Evolutionary conservation across 345 rosid genomes (phyloP).

Genomic region (Salix arbutifolia): DNA sequence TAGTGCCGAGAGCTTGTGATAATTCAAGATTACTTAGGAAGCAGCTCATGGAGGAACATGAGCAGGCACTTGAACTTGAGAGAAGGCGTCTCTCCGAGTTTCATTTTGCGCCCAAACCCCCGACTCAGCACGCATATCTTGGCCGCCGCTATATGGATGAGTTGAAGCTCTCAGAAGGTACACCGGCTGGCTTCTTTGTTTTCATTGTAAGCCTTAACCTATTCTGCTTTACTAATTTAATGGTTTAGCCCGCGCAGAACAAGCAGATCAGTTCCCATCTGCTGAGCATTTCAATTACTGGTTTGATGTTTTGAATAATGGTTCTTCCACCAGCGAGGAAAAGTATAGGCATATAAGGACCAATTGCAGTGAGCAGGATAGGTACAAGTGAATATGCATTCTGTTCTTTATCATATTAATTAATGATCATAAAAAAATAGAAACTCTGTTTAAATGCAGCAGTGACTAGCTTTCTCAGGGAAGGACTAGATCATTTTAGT

Average conservation of each 20-base stretch:
- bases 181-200: neutral
- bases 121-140: conserved; percentile 35
- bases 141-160: conserved; percentile 54
- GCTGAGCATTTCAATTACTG: conserved; percentile 47
- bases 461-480: neutral
- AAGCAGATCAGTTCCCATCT: conserved; percentile 30
- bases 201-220: neutral
- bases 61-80: conserved; percentile 47
- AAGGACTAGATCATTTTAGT: neutral
- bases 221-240: neutral
- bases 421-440: neutral
- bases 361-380: conserved; percentile 51
- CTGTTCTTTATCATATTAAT: neutral
- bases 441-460: neutral
- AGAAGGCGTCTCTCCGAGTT: conserved; percentile 38
- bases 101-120: conserved; percentile 36
- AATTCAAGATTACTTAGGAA: conserved; percentile 46
- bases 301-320: conserved; percentile 53
- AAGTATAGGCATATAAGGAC: conserved; percentile 36
- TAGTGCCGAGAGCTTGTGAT: conserved; percentile 46
- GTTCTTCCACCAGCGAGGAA: conserved; percentile 47
- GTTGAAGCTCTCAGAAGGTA: conserved; percentile 49
- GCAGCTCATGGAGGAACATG: conserved; percentile 46
- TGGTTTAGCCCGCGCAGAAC: conserved; percentile 37
- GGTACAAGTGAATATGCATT: conserved; percentile 39